A percentile compares a stretch with the other conserved stretches of the same genome.
phyloP scores from a whole-genome alignment of 1,139 yeast species.

The Yarrowia galli region DNA sequence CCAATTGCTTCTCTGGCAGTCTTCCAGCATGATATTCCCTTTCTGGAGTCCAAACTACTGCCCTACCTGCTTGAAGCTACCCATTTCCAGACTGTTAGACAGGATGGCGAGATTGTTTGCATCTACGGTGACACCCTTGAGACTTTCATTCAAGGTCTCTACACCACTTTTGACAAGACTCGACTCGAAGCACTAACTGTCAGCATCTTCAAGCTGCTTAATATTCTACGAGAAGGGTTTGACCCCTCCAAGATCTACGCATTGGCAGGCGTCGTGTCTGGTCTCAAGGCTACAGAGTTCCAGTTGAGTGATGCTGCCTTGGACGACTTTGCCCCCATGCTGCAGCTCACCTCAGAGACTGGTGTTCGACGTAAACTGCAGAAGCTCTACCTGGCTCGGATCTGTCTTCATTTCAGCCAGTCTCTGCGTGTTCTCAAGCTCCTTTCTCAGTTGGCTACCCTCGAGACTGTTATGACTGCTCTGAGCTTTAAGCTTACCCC shows the following conservation, averaged over 20 bases:
- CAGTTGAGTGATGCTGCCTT: slow-evolving; percentile 40
- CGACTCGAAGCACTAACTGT: slow-evolving; percentile 48
- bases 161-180: slow-evolving; percentile 52
- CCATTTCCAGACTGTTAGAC: slow-evolving; percentile 56
- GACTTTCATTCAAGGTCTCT: slow-evolving; percentile 57
- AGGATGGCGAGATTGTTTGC: slow-evolving; percentile 55
- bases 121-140: slow-evolving; percentile 63
- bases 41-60: slow-evolving; percentile 61
- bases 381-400: slow-evolving; percentile 24
- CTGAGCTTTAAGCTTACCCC: slow-evolving; percentile 16
- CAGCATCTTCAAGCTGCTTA: slow-evolving; percentile 58
- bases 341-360: slow-evolving; percentile 41
- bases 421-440: slow-evolving; percentile 19
- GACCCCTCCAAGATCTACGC: slow-evolving; percentile 74
- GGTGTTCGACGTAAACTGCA: slow-evolving; percentile 24
- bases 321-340: slow-evolving; percentile 38
- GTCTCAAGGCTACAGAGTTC: slow-evolving; percentile 33
- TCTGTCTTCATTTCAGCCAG: slow-evolving; percentile 28
- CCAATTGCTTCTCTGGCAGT: slow-evolving; percentile 57
- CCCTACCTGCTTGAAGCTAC: slow-evolving; percentile 72
- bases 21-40: slow-evolving; percentile 58
- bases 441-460: slow-evolving; percentile 5
- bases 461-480: slow-evolving; percentile 1
- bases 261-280: slow-evolving; percentile 41
- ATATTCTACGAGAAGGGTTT: slow-evolving; percentile 60